Base-by-base conservation (phyloP, 805 yeast genomes). In the Barnettozyma vustinii region DNA sequence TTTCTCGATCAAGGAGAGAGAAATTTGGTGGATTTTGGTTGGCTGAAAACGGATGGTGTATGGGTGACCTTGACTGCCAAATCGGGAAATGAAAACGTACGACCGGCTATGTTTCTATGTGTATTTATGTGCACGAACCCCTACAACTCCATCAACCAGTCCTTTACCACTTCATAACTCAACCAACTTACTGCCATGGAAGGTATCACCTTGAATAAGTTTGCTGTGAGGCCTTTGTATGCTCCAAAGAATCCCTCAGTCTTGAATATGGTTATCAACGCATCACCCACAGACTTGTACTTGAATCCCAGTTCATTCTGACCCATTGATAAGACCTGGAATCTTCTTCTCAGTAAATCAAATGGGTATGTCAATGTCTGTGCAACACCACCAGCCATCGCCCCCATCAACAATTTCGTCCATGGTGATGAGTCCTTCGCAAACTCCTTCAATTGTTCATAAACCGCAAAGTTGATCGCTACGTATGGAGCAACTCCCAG, bases 131-230 rank as follows among this genome's bases (percentile, higher is more conserved):
- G 25, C 25, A 23, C 8, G 25, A 26, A 15, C 15, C 7, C 15
- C 42, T 44, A 56, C 37, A 56, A 23, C 3, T 30, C 48, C 42
- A 57, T 50, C 49, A 68, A 42, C 20, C 53, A 47, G 19, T 79
- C 86, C 57, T 82, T 80, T 45, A 87, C 72, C 30, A 83, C 67
- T 56, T 95, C 98, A 64, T 81, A 84, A 52, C 87, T 81, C 57
- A 90, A 72, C 96, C 97, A 92, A 52, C 92, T 88, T 16, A 91
- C 89, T 4, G 98, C 98, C 91, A 94, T 92, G 13, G 94, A 83
- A 0, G 98, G 97, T 42, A 89, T 86, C 4, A 92, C 94, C 63
- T 91, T 92, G 73, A 87, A 83, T 63, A 88, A 72, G 61, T 89
- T 89, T 1, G 96, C 94, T 2, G 81, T 74, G 64, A 84, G 71